Percentiles rank a stretch among this genome's conserved stretches.
Evolutionary conservation across 345 rosid species (phyloP).

Genomic region (Gossypium raimondii): DNA sequence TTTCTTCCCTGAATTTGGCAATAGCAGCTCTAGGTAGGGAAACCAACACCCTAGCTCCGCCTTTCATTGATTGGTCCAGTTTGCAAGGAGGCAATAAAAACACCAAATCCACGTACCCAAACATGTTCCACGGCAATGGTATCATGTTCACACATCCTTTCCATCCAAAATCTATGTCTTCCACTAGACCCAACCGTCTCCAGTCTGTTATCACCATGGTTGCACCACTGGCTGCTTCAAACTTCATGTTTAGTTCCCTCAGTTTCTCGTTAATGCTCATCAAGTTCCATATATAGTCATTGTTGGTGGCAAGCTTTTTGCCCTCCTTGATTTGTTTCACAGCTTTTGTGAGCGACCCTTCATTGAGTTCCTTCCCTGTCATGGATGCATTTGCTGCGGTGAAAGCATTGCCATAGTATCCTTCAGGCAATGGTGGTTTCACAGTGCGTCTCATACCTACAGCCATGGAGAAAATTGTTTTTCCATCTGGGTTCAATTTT

Average conservation of each 20-base stretch:
- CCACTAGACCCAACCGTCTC: conserved; percentile 47
- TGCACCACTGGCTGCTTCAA: conserved; percentile 35
- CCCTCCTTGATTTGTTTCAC: conserved; percentile 41
- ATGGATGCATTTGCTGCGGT: conserved; percentile 30
- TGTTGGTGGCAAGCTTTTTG: conserved; percentile 26
- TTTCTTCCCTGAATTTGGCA: conserved; percentile 40
- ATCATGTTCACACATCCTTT: conserved; percentile 38
- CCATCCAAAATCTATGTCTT: conserved; percentile 51
- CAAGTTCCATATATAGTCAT: conserved; percentile 21
- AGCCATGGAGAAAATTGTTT: conserved; percentile 29
- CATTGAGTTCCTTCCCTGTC: conserved; percentile 32
- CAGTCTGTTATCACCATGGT: conserved; percentile 46
- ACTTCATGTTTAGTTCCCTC: conserved; percentile 19
- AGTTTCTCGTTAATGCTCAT: conserved; percentile 29
- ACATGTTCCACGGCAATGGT: conserved; percentile 43
- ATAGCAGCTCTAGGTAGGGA: conserved; percentile 44
- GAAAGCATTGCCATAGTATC: conserved; percentile 59
- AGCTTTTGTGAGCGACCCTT: conserved; percentile 22
- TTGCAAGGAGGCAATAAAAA: conserved; percentile 38
- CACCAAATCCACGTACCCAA: conserved; percentile 42
- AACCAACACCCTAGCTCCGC: conserved; percentile 51
- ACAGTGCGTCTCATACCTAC: conserved; percentile 37
- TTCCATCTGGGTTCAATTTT: conserved; percentile 37
- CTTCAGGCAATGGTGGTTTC: conserved; percentile 39
- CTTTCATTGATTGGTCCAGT: conserved; percentile 31